Conservation (phyloP, 179 eudicot genomes). For the Nepenthes alata region DNA sequence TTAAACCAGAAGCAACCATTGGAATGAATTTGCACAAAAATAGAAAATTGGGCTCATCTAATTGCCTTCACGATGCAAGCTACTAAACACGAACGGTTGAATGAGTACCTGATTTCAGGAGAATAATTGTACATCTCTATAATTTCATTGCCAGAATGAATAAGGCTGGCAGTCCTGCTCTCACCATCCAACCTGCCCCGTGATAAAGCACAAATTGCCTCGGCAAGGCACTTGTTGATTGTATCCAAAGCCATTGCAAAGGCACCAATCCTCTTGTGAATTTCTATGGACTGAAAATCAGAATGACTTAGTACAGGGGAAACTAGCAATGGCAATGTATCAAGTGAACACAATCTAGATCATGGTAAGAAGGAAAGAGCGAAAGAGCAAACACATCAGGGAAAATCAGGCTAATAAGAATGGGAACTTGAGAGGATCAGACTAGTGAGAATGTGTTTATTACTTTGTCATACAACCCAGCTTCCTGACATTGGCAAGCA, state of each 20-base stretch:
- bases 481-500: slow-evolving; percentile 81
- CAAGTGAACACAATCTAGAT: not conserved
- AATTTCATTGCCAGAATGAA: slow-evolving; percentile 88
- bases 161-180: slow-evolving; percentile 66
- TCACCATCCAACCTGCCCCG: slow-evolving; percentile 92
- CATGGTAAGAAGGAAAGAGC: no score
- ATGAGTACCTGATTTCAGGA: slow-evolving; percentile 58
- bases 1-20: no score
- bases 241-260: slow-evolving; percentile 86
- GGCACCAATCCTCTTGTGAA: slow-evolving; percentile 88
- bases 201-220: slow-evolving; percentile 76
- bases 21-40: no score
- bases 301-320: slow-evolving; percentile 4
- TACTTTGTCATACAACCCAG: slow-evolving; percentile 86
- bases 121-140: slow-evolving; percentile 64
- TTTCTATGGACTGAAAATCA: slow-evolving; percentile 62
- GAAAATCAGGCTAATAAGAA: no score
- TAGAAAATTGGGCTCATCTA: not conserved
- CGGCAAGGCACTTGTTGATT: slow-evolving; percentile 83
- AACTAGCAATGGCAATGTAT: not conserved
- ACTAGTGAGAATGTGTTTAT: slow-evolving; percentile 2
- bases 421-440: not conserved
- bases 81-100: not conserved
- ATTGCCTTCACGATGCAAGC: not conserved
- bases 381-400: no score